These are phyloP conservation scores for Lecanicillium sp. DNA, from an alignment of 2,329 filamentous ascomycete genomes.

Conservation along the genomic window DNA sequence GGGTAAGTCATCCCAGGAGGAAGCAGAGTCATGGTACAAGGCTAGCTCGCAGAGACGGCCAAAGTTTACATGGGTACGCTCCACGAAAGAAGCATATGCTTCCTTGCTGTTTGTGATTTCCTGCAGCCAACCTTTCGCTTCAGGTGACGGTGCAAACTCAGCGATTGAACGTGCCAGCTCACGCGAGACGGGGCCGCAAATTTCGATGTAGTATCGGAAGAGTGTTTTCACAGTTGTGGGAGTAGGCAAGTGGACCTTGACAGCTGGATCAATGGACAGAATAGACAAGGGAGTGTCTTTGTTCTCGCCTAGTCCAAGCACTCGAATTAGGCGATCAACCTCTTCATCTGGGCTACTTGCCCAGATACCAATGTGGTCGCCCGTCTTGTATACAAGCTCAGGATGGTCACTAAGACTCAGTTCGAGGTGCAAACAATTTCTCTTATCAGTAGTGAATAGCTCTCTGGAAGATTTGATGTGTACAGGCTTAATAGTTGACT, in stretches of 20 bases:
- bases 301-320: slow-evolving; percentile 16
- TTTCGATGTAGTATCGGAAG: slow-evolving; percentile 37
- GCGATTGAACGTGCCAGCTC: slow-evolving; percentile 27
- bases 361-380: slow-evolving; percentile 31
- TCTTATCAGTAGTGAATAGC: slow-evolving; percentile 13
- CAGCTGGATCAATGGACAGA: slow-evolving; percentile 13
- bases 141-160: slow-evolving; percentile 45
- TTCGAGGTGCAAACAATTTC: slow-evolving; percentile 27
- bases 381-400: slow-evolving; percentile 27
- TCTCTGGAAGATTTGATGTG: slow-evolving; percentile 42
- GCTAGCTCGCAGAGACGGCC: slow-evolving; percentile 14
- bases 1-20: slow-evolving; percentile 15
- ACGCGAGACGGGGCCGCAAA: slow-evolving; percentile 25
- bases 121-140: not conserved
- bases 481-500: too few relatives aligned
- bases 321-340: slow-evolving; percentile 19
- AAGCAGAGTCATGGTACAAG: slow-evolving; percentile 9
- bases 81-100: slow-evolving; percentile 12
- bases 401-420: slow-evolving; percentile 22
- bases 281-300: slow-evolving; percentile 17
- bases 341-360: slow-evolving; percentile 29
- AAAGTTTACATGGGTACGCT: slow-evolving; percentile 17
- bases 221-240: slow-evolving; percentile 29
- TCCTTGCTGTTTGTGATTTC: slow-evolving; percentile 24
- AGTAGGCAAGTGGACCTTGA: slow-evolving; percentile 22